phyloP scores from a whole-genome alignment of 1,139 yeast genomes.

The Kluyveromyces marxianus region DNA sequence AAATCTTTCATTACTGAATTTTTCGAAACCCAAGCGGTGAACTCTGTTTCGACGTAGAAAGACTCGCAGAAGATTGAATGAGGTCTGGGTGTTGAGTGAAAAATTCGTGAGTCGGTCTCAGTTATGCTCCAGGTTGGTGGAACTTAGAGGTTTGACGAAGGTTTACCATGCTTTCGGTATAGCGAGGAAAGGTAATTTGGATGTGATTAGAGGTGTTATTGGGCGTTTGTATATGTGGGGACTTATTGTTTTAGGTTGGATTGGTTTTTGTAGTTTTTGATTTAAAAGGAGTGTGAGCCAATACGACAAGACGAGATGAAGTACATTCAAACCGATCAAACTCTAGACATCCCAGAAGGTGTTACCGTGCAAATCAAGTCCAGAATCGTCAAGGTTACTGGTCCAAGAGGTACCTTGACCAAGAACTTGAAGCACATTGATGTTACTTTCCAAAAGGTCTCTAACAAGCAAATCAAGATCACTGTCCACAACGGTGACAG shows the following conservation, averaged over 20 bases:
- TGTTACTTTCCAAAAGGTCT: constrained; percentile 80
- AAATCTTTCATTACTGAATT: no score
- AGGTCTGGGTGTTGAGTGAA: constrained; percentile 4
- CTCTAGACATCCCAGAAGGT: constrained; percentile 88
- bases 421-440: constrained; percentile 93
- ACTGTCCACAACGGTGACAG: constrained; percentile 98
- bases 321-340: constrained; percentile 92
- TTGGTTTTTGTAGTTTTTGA: not conserved
- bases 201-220: no score
- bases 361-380: constrained; percentile 89
- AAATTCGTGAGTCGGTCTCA: not conserved
- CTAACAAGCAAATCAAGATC: constrained; percentile 69
- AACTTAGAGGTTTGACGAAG: constrained; percentile 2
- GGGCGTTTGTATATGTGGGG: no score
- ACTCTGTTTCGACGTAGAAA: no score
- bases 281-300: not conserved
- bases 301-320: constrained; percentile 46
- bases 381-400: constrained; percentile 83
- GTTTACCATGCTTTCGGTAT: not conserved
- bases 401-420: constrained; percentile 95
- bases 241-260: not conserved
- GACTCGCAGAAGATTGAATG: not conserved
- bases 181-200: no score
- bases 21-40: no score
- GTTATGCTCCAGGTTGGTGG: not conserved